A percentile compares a stretch with the other conserved stretches of the same genome.
Conservation (phyloP, 768 basidiomycete species). For the Lactarius vividus region DNA sequence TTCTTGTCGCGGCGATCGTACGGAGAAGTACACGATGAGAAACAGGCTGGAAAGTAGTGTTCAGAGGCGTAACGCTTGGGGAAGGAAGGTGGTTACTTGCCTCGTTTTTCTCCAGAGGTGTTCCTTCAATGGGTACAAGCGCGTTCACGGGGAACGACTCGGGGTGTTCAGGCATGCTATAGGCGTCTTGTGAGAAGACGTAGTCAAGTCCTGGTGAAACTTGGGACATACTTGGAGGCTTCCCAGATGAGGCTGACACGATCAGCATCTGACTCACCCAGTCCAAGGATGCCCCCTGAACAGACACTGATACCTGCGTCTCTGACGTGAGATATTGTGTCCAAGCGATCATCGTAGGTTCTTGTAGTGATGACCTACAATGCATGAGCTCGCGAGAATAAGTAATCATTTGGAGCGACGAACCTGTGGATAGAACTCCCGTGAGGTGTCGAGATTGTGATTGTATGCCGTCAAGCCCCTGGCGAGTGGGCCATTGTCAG, state of each 20-base stretch:
- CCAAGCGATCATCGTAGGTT: slow-evolving; percentile 89
- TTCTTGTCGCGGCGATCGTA: slow-evolving; percentile 92
- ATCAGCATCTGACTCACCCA: slow-evolving; percentile 89
- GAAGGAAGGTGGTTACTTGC: slow-evolving; percentile 39
- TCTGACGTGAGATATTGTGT: slow-evolving; percentile 86
- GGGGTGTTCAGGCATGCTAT: slow-evolving; percentile 92
- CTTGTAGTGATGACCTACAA: slow-evolving; percentile 86
- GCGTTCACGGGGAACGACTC: slow-evolving; percentile 99
- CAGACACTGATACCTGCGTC: slow-evolving; percentile 97
- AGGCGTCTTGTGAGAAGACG: slow-evolving; percentile 10
- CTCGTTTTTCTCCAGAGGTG: slow-evolving; percentile 89
- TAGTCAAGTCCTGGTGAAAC: slow-evolving; percentile 15
- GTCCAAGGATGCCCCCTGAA: slow-evolving; percentile 92
- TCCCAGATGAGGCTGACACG: slow-evolving; percentile 93
- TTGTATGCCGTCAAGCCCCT: slow-evolving; percentile 97
- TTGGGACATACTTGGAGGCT: slow-evolving; percentile 70
- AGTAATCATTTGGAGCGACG: slow-evolving; percentile 24
- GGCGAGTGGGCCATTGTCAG: slow-evolving; percentile 2
- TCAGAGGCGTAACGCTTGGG: background rate
- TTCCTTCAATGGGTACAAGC: slow-evolving; percentile 92
- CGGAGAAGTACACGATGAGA: slow-evolving; percentile 81
- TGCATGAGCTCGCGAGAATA: slow-evolving; percentile 5
- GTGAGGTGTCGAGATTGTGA: slow-evolving; percentile 96
- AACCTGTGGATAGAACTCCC: slow-evolving; percentile 93
- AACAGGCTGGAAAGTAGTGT: slow-evolving; percentile 54